A percentile compares a stretch with the other conserved stretches of the same genome.
phyloP scores from a whole-genome alignment of 2,329 filamentous ascomycete genomes.

The Pseudocercospora vitis region DNA sequence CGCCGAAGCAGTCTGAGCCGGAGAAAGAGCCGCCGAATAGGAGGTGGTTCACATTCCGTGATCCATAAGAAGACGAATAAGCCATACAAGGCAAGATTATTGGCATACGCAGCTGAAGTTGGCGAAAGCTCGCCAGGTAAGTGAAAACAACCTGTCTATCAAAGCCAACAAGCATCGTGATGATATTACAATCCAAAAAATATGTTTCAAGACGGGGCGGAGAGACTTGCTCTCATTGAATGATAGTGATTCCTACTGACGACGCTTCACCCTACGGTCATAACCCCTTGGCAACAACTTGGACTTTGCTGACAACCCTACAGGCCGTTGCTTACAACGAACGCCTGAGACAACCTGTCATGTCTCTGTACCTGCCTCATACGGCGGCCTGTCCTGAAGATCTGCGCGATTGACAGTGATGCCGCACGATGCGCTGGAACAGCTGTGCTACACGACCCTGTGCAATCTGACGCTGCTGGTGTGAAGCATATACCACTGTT shows the following conservation, averaged over 20 bases:
- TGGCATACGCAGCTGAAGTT: no score
- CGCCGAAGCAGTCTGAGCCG: background rate
- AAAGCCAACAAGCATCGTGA: conserved; percentile 22
- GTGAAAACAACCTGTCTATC: background rate
- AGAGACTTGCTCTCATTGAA: conserved; percentile 30
- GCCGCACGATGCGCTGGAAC: background rate
- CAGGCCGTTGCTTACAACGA: background rate
- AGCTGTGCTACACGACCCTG: background rate
- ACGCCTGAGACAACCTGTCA: background rate
- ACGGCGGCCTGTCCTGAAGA: background rate
- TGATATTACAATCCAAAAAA: conserved; percentile 33
- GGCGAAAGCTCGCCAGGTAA: conserved; percentile 10
- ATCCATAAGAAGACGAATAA: no score
- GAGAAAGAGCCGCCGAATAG: background rate
- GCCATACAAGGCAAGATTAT: no score
- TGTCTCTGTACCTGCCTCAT: background rate
- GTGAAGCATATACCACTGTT: background rate
- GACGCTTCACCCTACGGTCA: background rate
- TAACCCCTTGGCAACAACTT: background rate
- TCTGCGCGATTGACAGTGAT: background rate
- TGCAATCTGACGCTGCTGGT: background rate
- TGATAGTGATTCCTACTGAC: conserved; percentile 24
- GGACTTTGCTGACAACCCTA: background rate
- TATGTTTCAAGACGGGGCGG: conserved; percentile 40
- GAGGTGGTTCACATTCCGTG: conserved; percentile 17